Evolutionary conservation across 176 grass and related monocot genomes (phyloP), one percentile per base, ranked within the genome.

Genomic region (Carex scoparia): DNA sequence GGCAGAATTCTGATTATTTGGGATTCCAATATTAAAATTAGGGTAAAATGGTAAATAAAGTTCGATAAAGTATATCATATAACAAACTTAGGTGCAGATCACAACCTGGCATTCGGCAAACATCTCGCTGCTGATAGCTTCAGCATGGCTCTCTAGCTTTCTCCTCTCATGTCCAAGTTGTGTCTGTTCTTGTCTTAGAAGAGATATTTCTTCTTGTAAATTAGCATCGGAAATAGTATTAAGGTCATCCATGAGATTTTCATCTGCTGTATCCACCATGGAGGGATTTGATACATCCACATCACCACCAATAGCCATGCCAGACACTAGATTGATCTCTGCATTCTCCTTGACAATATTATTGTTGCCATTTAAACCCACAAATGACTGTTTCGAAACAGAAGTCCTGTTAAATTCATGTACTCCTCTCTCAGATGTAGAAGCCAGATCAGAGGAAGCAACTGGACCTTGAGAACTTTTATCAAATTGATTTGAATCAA

Each of bases 61-160:
- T 7, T 10, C 7, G 16, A 46, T 1, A 27, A 67, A 69, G 12
- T 74, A 74, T 74, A 74, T 74, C n/a, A 78, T 57, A 56, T 78
- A 57, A 57, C 73, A 55, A 77, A 56, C n/a, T 78, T 33, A 33
- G 19, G 48, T 33, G 23, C 23, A 63, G 18, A 82, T 30, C 7
- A 84, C 79, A 84, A 98, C 95, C 95, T 94, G 95, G 84, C 95
- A 98, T 84, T 98, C 95, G 8, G 89, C 88, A 88, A 94, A 98
- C 95, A 98, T 98, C 80, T 98, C 95, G 81, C 86, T 94, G 91
- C 86, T 98, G 84, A 92, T 89, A 83, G 95, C 91, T 74, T 97
- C 95, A 40, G 92, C 95, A 88, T 95, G 91, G 40, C 93, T 92
- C 86, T 94, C 93, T 85, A 94, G 86, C 61, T 92, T 94, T 72